Conservation (phyloP, 2,329 filamentous ascomycete genomes). For the Alternaria postmessia region DNA sequence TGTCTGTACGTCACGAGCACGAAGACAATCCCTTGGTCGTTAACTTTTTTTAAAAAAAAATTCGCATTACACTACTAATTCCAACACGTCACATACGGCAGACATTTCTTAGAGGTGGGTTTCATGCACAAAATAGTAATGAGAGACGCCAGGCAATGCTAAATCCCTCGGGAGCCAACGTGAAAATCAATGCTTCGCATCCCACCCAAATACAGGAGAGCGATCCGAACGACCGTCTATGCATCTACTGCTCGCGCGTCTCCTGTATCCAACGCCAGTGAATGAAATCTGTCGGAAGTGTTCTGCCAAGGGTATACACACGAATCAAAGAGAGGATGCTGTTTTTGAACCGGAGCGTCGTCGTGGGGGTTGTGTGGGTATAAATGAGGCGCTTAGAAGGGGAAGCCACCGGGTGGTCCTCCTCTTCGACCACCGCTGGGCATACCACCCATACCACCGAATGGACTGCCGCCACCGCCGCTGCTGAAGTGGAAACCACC, state of each 20-base stretch:
- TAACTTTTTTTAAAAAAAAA: neutral
- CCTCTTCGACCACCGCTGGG: slow-evolving; percentile 43
- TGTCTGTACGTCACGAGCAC: too few species aligned
- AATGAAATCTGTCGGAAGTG: slow-evolving; percentile 22
- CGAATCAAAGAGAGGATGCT: slow-evolving; percentile 14
- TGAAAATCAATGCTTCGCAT: slow-evolving; percentile 14
- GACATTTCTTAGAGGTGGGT: neutral
- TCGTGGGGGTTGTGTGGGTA: neutral
- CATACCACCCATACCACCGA: slow-evolving; percentile 48
- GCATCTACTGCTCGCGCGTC: slow-evolving; percentile 34
- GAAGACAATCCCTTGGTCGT: neutral
- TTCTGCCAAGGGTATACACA: slow-evolving; percentile 31
- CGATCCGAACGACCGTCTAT: slow-evolving; percentile 20
- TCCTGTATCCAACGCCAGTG: slow-evolving; percentile 37
- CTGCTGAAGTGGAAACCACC: slow-evolving; percentile 57
- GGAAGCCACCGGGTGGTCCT: slow-evolving; percentile 45
- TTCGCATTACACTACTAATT: neutral
- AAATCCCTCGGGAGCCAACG: slow-evolving; percentile 20
- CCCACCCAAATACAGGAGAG: slow-evolving; percentile 9
- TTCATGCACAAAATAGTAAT: slow-evolving; percentile 1
- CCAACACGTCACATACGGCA: neutral
- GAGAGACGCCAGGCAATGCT: slow-evolving; percentile 10
- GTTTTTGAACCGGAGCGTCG: neutral
- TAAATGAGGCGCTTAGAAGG: slow-evolving; percentile 24
- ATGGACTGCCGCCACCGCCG: slow-evolving; percentile 51